Percentiles rank a stretch among this genome's conserved stretches.
Evolutionary conservation across 2,329 filamentous ascomycete genomes (phyloP).

Genomic region (Penicillium sp.): DNA sequence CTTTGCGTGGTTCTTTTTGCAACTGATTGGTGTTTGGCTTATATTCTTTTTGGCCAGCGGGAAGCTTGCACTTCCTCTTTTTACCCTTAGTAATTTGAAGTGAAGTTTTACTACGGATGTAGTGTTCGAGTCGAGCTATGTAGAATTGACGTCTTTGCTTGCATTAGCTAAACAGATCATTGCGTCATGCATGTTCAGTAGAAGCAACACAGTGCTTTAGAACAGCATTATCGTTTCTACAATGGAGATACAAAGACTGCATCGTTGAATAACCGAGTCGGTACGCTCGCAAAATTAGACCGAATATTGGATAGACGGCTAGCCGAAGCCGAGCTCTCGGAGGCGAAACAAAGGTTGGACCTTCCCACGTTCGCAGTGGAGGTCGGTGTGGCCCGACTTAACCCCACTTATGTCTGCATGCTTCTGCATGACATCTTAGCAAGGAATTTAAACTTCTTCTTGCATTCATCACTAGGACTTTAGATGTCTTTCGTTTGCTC

Average conservation of each 20-base stretch:
- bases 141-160: not conserved
- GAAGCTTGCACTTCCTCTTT: not conserved
- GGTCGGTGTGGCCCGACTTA: not conserved
- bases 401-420: slow-evolving; percentile 12
- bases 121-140: not conserved
- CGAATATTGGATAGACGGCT: not conserved
- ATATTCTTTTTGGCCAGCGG: not conserved
- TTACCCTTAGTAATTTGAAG: not conserved
- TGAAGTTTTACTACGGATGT: not conserved
- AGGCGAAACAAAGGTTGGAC: slow-evolving; percentile 13
- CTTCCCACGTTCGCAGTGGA: slow-evolving; percentile 15
- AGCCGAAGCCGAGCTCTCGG: not conserved
- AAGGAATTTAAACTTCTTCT: not conserved
- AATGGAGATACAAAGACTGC: not conserved
- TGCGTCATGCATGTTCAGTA: not conserved
- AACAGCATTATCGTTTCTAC: not conserved
- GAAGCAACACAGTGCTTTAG: not conserved
- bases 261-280: not conserved
- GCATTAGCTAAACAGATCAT: not conserved
- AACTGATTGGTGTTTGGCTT: slow-evolving; percentile 8
- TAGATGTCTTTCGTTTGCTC: not conserved
- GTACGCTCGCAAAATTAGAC: not conserved
- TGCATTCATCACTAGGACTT: not conserved
- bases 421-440: slow-evolving; percentile 12
- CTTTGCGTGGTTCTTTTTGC: slow-evolving; percentile 3